phyloP scores from a whole-genome alignment of 208 protist genomes.

The Strigomonas culicis region DNA sequence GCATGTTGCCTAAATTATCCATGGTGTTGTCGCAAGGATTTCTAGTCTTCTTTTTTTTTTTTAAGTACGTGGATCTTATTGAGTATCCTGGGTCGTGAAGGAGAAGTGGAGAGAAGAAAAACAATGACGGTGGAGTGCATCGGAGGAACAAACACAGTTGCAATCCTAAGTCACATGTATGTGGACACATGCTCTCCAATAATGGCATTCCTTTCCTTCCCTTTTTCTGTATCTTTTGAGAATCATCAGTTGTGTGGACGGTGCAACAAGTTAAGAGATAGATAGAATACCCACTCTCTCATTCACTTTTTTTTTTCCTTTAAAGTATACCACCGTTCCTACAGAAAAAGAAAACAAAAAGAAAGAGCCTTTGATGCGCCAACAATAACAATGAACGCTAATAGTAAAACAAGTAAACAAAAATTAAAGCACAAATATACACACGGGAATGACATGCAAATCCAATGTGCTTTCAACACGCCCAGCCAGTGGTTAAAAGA shows the following conservation, averaged over 20 bases:
- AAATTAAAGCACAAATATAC: background rate
- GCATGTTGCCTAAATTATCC: background rate
- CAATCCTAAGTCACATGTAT: background rate
- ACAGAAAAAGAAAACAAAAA: constrained; percentile 8
- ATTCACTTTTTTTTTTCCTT: constrained; percentile 1
- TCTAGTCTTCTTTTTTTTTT: background rate
- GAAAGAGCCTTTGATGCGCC: background rate
- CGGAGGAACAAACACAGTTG: background rate
- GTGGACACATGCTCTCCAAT: too few relatives aligned
- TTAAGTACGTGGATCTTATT: background rate
- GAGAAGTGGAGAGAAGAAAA: background rate
- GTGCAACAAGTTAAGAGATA: background rate
- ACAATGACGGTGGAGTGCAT: background rate
- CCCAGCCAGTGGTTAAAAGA: background rate
- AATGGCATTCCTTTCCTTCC: too few relatives aligned
- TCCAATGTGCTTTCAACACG: background rate
- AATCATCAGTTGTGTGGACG: too few relatives aligned
- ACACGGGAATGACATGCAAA: constrained; percentile 9
- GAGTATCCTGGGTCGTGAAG: background rate
- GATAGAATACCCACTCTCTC: background rate
- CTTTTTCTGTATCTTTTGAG: too few relatives aligned
- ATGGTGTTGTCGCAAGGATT: background rate
- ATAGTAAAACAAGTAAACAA: background rate
- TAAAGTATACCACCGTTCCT: too few relatives aligned
- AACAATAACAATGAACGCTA: constrained; percentile 9